Evolutionary conservation across 495 filamentous ascomycete species (phyloP).

Genomic region (Clavariopsis aquatica): DNA sequence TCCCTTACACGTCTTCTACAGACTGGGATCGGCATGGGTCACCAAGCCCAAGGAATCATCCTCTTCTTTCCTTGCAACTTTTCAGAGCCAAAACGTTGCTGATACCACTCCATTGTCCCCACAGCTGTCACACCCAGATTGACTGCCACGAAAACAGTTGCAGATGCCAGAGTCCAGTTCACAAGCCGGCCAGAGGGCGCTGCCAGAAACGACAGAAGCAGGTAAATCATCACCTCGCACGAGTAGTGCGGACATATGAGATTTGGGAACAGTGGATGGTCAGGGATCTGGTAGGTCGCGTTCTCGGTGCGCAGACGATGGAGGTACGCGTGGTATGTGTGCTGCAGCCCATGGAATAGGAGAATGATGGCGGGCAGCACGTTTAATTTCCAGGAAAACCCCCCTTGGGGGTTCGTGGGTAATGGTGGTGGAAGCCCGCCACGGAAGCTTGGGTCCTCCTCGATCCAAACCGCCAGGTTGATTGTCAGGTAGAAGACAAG

Average conservation of each 20-base stretch:
- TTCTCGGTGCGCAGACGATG: slow-evolving; percentile 63
- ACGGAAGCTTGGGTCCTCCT: slow-evolving; percentile 58
- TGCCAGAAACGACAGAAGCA: slow-evolving; percentile 71
- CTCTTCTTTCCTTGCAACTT: slow-evolving; percentile 68
- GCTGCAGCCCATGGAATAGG: slow-evolving; percentile 72
- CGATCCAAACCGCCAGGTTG: slow-evolving; percentile 79
- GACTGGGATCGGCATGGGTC: background rate
- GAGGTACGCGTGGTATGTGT: slow-evolving; percentile 79
- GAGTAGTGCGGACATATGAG: slow-evolving; percentile 90
- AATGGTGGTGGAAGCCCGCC: background rate
- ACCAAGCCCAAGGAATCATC: slow-evolving; percentile 77
- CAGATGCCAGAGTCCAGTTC: slow-evolving; percentile 74
- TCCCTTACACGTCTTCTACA: no score
- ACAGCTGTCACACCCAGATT: slow-evolving; percentile 84
- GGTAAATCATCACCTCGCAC: slow-evolving; percentile 80
- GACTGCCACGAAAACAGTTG: slow-evolving; percentile 67
- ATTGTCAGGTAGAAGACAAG: slow-evolving; percentile 73
- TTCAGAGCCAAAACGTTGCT: slow-evolving; percentile 70
- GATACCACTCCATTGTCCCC: slow-evolving; percentile 79
- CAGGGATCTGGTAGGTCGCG: slow-evolving; percentile 71
- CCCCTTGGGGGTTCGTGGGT: background rate
- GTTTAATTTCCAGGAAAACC: slow-evolving; percentile 6
- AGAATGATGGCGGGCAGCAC: slow-evolving; percentile 68
- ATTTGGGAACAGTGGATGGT: slow-evolving; percentile 65
- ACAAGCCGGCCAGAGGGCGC: slow-evolving; percentile 63